Percentiles rank a stretch among this genome's conserved stretches.
These are phyloP conservation scores for Globisporangium heterothallicum DNA, from an alignment of 352 stramenopile species.

Conservation along the genomic window DNA sequence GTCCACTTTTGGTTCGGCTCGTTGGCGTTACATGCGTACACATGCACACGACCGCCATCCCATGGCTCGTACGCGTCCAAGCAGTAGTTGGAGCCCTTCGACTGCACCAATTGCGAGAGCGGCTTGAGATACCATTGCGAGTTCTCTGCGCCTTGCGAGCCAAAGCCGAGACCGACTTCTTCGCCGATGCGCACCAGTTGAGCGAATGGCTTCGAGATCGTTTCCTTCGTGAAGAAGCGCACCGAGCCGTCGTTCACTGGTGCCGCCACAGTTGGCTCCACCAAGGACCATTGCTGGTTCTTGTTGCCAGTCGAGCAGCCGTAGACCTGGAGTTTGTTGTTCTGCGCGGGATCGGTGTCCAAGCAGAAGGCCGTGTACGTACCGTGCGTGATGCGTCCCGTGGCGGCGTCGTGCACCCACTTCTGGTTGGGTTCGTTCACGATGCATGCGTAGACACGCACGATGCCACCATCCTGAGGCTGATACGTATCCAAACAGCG, in stretches of 20 bases:
- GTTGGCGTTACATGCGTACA: conserved; percentile 28
- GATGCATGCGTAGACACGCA: conserved; percentile 53
- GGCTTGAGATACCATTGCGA: conserved; percentile 42
- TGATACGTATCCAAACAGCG: conserved; percentile 63
- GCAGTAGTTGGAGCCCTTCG: conserved; percentile 41
- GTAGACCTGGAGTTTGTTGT: conserved; percentile 59
- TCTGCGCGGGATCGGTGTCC: conserved; percentile 33
- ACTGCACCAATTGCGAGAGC: conserved; percentile 30
- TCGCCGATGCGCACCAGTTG: conserved; percentile 32
- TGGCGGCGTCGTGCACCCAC: conserved; percentile 48
- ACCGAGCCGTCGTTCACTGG: conserved; percentile 20
- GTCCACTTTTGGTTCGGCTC: conserved; percentile 45
- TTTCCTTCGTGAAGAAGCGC: conserved; percentile 37
- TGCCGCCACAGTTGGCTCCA: conserved; percentile 10
- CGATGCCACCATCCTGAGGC: conserved; percentile 33
- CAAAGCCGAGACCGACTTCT: conserved; percentile 19
- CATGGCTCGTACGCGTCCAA: conserved; percentile 56
- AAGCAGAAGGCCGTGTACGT: conserved; percentile 53
- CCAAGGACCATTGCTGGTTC: conserved; percentile 48
- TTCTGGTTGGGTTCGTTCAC: conserved; percentile 57
- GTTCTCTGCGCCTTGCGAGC: conserved; percentile 14
- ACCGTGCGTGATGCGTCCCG: conserved; percentile 35
- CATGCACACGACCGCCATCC: conserved; percentile 43
- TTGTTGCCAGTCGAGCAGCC: conserved; percentile 43
- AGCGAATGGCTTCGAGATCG: conserved; percentile 22